Base-by-base conservation (phyloP, 1,284 basidiomycete species). In the Marasmius oreades region DNA sequence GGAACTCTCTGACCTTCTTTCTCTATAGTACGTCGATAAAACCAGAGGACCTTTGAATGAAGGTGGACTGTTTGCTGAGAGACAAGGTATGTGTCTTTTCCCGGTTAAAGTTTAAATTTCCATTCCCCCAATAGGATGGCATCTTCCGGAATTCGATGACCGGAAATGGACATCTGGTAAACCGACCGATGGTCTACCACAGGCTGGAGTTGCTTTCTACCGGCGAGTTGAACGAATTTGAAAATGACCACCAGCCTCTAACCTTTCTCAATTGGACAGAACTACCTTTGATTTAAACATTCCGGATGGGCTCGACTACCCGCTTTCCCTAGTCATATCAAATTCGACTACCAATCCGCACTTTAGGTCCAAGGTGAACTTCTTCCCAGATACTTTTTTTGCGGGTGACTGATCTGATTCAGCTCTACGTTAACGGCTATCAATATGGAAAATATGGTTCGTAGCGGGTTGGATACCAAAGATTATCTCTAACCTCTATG, bases 131-230 rank as follows among this genome's bases (percentile, higher is more conserved):
- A 36, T 44, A 71, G 67, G 69, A 31, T 78, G 76, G 79, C 80
- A 83, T 61, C 70, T 83, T 18, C 80, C 80, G 23, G 77, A 72
- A 34, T 82, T 78, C 61, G 67, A 80, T 55, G 77, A 78, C 55
- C 65, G 70, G 2, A 57, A 57, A 1, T 82, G 81, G 81, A 59
- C 66, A 18, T 53, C 59, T n/a, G 68, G 72, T 7, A 70, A 68
- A 14, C 78, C 78, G 0, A 75, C 69, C 8, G 62, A 56, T 1
- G 77, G 77, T 20, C 70, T 75, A 37, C 64, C 67, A 2, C 57
- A 60, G 2, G 71, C 77, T 18, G 78, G 79, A 14, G 77, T 80
- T 28, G 67, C 63, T 46, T 81, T 82, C 66, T 79, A 74, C 64
- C 70, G 77, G 66, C 72, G 62, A 34, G 59, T 31, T 10, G 5